Base-by-base conservation (phyloP, 129 eudicot genomes). In the Arctium lappa region DNA sequence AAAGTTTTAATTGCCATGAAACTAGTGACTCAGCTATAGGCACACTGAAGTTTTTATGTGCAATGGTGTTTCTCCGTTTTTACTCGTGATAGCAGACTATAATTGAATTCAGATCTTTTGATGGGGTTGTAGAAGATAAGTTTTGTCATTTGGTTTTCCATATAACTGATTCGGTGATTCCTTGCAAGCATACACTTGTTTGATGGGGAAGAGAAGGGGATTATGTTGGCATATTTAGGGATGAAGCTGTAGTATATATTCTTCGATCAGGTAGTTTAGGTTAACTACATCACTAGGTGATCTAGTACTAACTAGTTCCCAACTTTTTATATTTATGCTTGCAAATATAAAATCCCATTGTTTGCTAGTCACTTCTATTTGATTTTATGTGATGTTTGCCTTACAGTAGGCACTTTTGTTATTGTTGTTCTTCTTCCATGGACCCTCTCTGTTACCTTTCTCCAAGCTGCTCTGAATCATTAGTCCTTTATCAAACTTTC, bases 121-220 rank as follows among this genome's bases (percentile, higher is more conserved):
- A 72, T 32, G 33, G 38, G 56, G 33, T 79, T 69, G 31, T 39
- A 6, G 76, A 69, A 39, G 40, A 40, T 30, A 68, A 69, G 66
- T 79, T 34, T 65, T 27, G 31, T 65, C 69, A 22, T 37, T 63
- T 40, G 46, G 71, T 53, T 56, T 56, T 77, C 15, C 5, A 2
- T 15, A 56, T 77, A 36, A 39, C 63, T 33, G 70, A 77, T 22
- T 22, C 27, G 27, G 27, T 22, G 27, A 22, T 77, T 77, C 48
- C 46, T 77, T 77, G 48, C 50, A 76, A 50, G 31, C 53, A 6
- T 8, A 31, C 2, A n/a, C n/a, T 15, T 62, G 15, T 76, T 48
- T 1, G 42, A 36, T 76, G 80, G 42, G 80, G 80, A 33, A 73
- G 76, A 36, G 76, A 73, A 33, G 33, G 50, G 56, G 66, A 56